phyloP scores from a whole-genome alignment of 176 grass and related monocot species.

The Avena insularis region DNA sequence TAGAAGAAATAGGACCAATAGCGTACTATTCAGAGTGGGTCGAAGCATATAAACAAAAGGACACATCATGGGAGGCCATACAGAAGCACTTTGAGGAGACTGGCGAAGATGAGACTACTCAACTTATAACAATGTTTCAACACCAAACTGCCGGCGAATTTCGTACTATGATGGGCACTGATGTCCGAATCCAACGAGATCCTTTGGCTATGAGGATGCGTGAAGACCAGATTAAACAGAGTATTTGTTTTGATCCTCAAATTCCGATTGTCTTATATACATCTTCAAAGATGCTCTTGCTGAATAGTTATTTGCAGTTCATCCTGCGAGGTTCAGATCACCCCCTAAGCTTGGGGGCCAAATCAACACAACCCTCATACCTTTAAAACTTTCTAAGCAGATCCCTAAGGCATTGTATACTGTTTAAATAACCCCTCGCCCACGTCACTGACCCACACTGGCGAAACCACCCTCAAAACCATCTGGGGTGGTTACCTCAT shows the following conservation, averaged over 20 bases:
- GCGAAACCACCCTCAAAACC: not conserved
- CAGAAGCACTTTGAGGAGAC: conserved; percentile 89
- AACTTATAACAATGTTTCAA: conserved; percentile 90
- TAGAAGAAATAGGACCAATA: conserved; percentile 87
- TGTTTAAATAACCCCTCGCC: not conserved
- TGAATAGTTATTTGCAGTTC: conserved; percentile 19
- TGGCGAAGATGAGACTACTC: conserved; percentile 77
- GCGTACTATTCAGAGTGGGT: conserved; percentile 99
- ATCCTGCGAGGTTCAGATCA: not conserved
- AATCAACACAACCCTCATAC: not conserved
- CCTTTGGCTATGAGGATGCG: conserved; percentile 89
- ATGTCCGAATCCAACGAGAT: conserved; percentile 78
- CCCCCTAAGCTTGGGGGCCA: not conserved
- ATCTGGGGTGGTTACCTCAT: not conserved
- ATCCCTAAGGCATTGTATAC: not conserved
- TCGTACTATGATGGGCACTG: conserved; percentile 89
- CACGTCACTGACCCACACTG: not conserved
- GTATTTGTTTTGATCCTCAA: conserved; percentile 54
- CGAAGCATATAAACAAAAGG: conserved; percentile 73
- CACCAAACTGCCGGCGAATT: conserved; percentile 89
- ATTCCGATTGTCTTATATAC: conserved; percentile 1
- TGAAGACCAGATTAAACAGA: conserved; percentile 91
- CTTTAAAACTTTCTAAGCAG: not conserved
- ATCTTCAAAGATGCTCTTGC: not conserved
- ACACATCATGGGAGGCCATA: conserved; percentile 77